These are phyloP conservation scores for Alopecurus myosuroides DNA, from an alignment of 176 grass and related monocot genomes.

Conservation along the genomic window DNA sequence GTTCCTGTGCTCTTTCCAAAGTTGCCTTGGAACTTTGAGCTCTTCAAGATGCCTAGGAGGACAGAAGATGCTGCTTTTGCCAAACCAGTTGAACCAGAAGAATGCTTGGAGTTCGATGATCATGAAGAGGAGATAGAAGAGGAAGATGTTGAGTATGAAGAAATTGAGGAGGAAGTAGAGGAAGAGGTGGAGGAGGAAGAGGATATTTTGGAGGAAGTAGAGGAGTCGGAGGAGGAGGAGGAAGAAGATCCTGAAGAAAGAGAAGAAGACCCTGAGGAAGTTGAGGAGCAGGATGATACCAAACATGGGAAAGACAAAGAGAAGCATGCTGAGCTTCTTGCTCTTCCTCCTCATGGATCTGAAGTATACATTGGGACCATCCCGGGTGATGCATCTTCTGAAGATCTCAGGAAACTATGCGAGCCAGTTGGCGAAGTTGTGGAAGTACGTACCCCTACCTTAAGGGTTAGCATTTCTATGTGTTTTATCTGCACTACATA, in stretches of 20 bases:
- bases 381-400: conserved; percentile 50
- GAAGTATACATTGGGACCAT: conserved; percentile 81
- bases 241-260: conserved; percentile 46
- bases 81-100: conserved; percentile 40
- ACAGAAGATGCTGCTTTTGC: conserved; percentile 32
- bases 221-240: conserved; percentile 35
- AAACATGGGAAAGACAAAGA: conserved; percentile 26
- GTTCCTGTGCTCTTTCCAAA: conserved; percentile 54
- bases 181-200: conserved; percentile 51
- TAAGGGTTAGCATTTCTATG: conserved; percentile 14
- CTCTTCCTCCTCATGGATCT: conserved; percentile 90
- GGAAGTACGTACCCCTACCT: conserved; percentile 62
- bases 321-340: conserved; percentile 63
- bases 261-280: conserved; percentile 16
- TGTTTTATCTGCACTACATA: conserved; percentile 21
- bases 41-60: conserved; percentile 69
- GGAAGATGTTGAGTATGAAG: conserved; percentile 65
- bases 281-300: not conserved
- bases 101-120: conserved; percentile 45
- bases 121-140: conserved; percentile 56
- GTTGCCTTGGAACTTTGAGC: conserved; percentile 58
- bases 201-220: conserved; percentile 40
- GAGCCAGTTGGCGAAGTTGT: conserved; percentile 72
- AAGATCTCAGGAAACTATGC: conserved; percentile 74
- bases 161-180: conserved; percentile 57